Base-by-base conservation (phyloP, 1,139 yeast genomes). In the Lodderomyces margitis region DNA sequence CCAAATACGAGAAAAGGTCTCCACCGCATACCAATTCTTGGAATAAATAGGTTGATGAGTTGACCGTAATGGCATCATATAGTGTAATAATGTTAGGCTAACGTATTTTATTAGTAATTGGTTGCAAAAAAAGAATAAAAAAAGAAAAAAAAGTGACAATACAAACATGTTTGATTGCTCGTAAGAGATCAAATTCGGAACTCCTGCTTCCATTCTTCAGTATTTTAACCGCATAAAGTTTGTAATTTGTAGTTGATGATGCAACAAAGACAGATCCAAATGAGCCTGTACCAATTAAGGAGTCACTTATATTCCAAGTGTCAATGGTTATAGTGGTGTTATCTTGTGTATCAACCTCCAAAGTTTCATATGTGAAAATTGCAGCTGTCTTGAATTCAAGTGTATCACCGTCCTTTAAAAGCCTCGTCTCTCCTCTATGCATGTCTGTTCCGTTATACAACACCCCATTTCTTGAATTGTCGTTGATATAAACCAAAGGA, bases 21-120 rank as follows among this genome's bases (percentile, higher is more conserved):
- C 88, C 88, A 1, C 88, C 88, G 43, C 76, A 67, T 4, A 75
- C 55, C 17, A 74, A 60, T 48, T 78, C 81, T 52, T 79, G 78
- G 48, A 75, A 76, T 8, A 80, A 69, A 41, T 68, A 73, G 2
- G 73, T 46, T 11, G 73, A 52, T 38, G 72, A 49, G 30, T 69
- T 40, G 36, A 64, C 42, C 48, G 70, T 56, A 50, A 70, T 53
- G 0, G 72, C 64, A 11, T 74, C 72, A 43, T 74, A 63, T 20
- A 74, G 63, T 45, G 62, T 61, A 36, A 75, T 63, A 27, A 75
- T 64, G 52, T 76, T 74, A 9, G 75, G 78, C 74, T 63, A 43
- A 2, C 3, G 12, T 5, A 16, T 4, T 15, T 38, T 35, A 49
- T 52, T 50, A 51, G 55, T 55, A 39, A 42, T 10, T 49, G 54